Evolutionary conservation across 1,284 basidiomycete species (phyloP), one percentile per base, ranked within the genome.

Genomic region (Leccinum variabile): DNA sequence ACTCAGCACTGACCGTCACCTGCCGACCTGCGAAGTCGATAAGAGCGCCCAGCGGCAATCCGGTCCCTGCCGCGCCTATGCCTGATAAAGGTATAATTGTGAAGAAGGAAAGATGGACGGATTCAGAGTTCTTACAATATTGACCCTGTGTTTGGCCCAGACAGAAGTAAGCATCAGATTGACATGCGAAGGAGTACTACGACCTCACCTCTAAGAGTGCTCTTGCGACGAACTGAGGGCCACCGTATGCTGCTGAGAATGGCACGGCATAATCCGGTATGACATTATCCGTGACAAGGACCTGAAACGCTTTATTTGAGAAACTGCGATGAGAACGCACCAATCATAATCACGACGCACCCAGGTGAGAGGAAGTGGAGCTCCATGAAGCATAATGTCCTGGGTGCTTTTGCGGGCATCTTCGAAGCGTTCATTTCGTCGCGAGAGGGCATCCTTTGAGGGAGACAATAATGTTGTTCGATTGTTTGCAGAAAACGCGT

Each of bases 211-310:
- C 71, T 13, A 72, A 55, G 49, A 69, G 57, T 7, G 72, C 70
- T 11, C 71, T 64, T 33, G 70, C 74, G 44, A 72, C 52, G 44
- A 75, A 72, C 54, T 72, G 74, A 33, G 74, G 72, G 1, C 74
- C 72, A 37, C 62, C 70, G 56, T 63, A 60, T 7, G 63, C 66
- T 50, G 68, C 71, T 25, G 71, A 62, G 18, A 72, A 59, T 14
- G 74, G 71, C 4, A 72, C 62, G 11, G 72, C 74, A 60, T 70
- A 57, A 52, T 73, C 68, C 16, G 72, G 74, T 54, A 72, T 71
- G 22, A 74, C 22, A 18, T 72, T 75, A 37, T 75, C 74, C 11
- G 33, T 58, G 33, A 72, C 74, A 28, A 70, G 63, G 11, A 72
- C 72, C 70, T 72, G 53, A 9, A n/a, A 4, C 13, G 4, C 5